Evolutionary conservation across 768 basidiomycete genomes (phyloP), one percentile per base, ranked within the genome.

Genomic region (Psilocybe cyanescens): DNA sequence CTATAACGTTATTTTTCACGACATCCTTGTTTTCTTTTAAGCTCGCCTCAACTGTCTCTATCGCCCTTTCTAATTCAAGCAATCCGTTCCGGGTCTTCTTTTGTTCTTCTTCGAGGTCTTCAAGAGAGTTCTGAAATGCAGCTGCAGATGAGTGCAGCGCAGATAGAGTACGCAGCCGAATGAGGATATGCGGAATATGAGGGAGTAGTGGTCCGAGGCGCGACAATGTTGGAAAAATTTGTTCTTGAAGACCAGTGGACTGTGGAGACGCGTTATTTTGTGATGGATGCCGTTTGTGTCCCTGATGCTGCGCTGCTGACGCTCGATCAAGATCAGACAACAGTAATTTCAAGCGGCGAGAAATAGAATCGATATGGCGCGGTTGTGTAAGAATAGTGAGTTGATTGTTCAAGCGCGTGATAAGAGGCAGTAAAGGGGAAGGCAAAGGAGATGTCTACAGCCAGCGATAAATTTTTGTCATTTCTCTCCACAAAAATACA

Each of bases 301-400:
- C 70, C 66, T 75, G 80, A 57, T 78, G 79, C 70, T 80, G 86
- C 14, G 81, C 77, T 11, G 77, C 81, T 35, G 89, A 86, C 3
- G 86, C 84, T 31, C 96, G 89, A 53, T 99, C 97, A 54, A 99
- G 84, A 74, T 99, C 97, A 1, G 95, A 90, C 12, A 97, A 82
- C 16, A 99, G 84, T 7, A 98, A 79, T 70, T 99, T 99, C 62
- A 99, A 84, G 4, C 97, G 89, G 4, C 97, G 86, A 1, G 96
- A 96, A 63, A 98, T 91, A 9, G 94, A 92, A 74, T 99, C 97
- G 53, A 99, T 89, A 70, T 99, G 95, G 14, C 96, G 88, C 0
- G 97, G 97, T 77, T 98, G 95, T 0, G 97, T 93, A 49, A 99
- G 86, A 14, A 98, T 81, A 6, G 88, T 86, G 24, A 99, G 79